Base-by-base conservation (phyloP, 2,329 filamentous ascomycete species). In the Diaporthe australafricana region DNA sequence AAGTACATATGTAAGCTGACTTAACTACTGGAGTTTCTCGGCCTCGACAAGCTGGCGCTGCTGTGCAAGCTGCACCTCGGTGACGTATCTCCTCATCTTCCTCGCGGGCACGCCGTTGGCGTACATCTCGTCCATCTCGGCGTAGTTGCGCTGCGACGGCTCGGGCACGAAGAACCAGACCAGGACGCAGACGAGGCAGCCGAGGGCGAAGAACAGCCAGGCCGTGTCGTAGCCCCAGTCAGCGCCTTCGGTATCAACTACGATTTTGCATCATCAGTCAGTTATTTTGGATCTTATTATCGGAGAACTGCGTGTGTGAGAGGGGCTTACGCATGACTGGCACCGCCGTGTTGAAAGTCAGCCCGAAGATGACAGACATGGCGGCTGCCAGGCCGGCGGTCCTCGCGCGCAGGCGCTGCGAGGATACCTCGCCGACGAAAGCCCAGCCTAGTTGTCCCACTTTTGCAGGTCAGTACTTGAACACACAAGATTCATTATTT, bases 91-190 rank as follows among this genome's bases (percentile, higher is more conserved):
- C 7, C 62, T 69, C 75, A 76, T 76, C 40, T 62, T 70, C 71
- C 76, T 72, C 4, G 76, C 65, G 16, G 74, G 72, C 30, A 77
- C 73, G 1, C 68, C 63, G 56, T 75, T 75, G 62, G 76, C 74
- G 45, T 73, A 77, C 53, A 77, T 72, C 69, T 77, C 76, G 40
- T 77, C 76, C 55, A 77, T 65, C 70, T 77, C 76, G 57, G 76
- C 76, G 25, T 73, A 35, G 67, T 74, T 76, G 30, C 75, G 75
- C 45, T 63, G 70, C n/a, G 74, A 74, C 22, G 75, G 73, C 63
- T 77, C 76, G 12, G 76, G 75, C 53, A 76, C 72, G 17, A 66
- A 74, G 17, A 77, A 73, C 57, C 67, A 76, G 30, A 77, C 71
- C 27, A 74, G 35, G 17, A 77, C 30, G 17, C 62, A 56, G n/a